phyloP scores from a whole-genome alignment of 2,329 filamentous ascomycete genomes.

The Cercospora brassicicola region DNA sequence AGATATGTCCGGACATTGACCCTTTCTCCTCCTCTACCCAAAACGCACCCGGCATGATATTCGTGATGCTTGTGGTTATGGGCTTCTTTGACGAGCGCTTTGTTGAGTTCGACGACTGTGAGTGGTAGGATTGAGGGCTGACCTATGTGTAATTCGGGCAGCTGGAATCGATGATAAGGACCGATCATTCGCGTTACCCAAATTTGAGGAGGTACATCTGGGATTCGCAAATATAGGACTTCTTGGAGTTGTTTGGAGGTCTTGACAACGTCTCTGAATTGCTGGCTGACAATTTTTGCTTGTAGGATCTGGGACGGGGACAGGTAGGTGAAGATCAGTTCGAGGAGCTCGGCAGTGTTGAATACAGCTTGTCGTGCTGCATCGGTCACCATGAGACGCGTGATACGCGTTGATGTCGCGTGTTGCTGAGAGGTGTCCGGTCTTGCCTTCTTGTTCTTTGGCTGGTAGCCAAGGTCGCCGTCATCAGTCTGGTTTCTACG shows the following conservation, averaged over 20 bases:
- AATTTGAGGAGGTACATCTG: background rate
- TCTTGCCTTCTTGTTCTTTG: background rate
- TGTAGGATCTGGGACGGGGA: background rate
- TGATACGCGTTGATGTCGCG: background rate
- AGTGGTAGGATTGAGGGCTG: background rate
- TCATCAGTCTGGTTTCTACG: background rate
- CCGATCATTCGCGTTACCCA: background rate
- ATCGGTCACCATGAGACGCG: background rate
- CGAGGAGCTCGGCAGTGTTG: conserved; percentile 6
- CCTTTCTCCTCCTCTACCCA: background rate
- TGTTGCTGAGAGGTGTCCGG: background rate
- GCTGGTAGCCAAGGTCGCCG: background rate
- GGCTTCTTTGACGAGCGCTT: background rate
- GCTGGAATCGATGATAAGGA: background rate
- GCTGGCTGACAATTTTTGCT: background rate
- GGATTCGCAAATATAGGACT: background rate
- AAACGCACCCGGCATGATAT: background rate
- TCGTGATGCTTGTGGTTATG: background rate
- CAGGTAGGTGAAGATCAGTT: background rate
- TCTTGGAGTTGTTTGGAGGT: background rate
- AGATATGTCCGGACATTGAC: background rate
- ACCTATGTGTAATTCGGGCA: background rate
- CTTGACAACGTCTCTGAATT: background rate
- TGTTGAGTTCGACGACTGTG: background rate
- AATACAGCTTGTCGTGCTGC: background rate